Evolutionary conservation across 1,284 basidiomycete genomes (phyloP).

Genomic region (Ustilago hordei): DNA sequence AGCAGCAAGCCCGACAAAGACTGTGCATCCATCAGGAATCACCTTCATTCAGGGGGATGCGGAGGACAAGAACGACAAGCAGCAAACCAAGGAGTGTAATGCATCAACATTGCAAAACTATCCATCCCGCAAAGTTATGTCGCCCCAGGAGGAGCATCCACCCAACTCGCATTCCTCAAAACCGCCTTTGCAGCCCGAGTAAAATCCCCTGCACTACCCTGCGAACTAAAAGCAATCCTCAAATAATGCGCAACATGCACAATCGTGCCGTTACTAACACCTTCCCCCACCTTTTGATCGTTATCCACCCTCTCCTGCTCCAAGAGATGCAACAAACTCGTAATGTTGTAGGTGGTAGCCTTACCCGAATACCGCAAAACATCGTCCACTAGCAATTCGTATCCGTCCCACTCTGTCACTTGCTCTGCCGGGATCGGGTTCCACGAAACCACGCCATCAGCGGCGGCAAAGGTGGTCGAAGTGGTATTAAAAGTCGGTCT

Average conservation of each 20-base stretch:
- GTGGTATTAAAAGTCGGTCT: slow-evolving; percentile 77
- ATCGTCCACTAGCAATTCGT: slow-evolving; percentile 83
- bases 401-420: slow-evolving; percentile 76
- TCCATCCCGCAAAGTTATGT: slow-evolving; percentile 15
- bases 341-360: slow-evolving; percentile 70
- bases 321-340: slow-evolving; percentile 25
- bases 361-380: slow-evolving; percentile 80
- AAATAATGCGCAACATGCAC: slow-evolving; percentile 79
- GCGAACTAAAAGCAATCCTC: slow-evolving; percentile 76
- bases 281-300: slow-evolving; percentile 1
- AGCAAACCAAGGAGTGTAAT: too few species aligned
- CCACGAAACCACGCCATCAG: slow-evolving; percentile 74
- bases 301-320: slow-evolving; percentile 3
- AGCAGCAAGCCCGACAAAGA: neutral
- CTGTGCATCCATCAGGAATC: neutral
- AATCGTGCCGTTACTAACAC: slow-evolving; percentile 72
- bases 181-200: slow-evolving; percentile 82
- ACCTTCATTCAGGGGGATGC: too few species aligned
- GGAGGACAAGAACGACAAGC: too few species aligned
- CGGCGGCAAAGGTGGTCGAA: slow-evolving; percentile 6
- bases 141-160: slow-evolving; percentile 60
- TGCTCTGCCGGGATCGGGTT: slow-evolving; percentile 72
- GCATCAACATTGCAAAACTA: too few species aligned
- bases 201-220: slow-evolving; percentile 81
- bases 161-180: slow-evolving; percentile 82